phyloP scores from a whole-genome alignment of 1,284 basidiomycete species.

The Ustilago xerochloae region DNA sequence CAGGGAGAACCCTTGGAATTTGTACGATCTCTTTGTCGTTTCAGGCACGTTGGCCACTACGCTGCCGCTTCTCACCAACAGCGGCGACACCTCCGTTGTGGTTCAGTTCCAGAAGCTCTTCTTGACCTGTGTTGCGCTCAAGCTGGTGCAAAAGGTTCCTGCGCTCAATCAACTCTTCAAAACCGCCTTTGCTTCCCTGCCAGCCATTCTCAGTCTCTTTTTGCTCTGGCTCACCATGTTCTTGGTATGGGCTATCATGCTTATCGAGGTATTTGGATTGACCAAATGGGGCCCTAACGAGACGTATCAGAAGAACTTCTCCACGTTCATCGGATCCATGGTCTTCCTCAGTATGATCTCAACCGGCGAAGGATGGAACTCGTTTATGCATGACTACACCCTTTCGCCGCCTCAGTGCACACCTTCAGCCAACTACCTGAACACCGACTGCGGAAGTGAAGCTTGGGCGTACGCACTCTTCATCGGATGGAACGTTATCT shows the following conservation, averaged over 20 bases:
- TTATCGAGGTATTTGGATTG: conserved; percentile 90
- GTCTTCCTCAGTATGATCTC: conserved; percentile 80
- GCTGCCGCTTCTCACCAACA: conserved; percentile 71
- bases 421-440: conserved; percentile 72
- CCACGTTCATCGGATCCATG: conserved; percentile 80
- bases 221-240: conserved; percentile 91
- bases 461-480: conserved; percentile 88
- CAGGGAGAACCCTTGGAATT: conserved; percentile 82
- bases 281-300: conserved; percentile 84
- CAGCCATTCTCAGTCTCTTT: conserved; percentile 86
- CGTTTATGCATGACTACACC: conserved; percentile 68
- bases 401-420: conserved; percentile 86
- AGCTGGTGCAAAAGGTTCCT: conserved; percentile 89
- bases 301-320: conserved; percentile 82
- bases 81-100: conserved; percentile 52
- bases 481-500: conserved; percentile 94
- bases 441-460: conserved; percentile 89
- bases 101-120: conserved; percentile 91
- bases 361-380: conserved; percentile 70
- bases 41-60: conserved; percentile 86
- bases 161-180: conserved; percentile 96
- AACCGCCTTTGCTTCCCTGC: conserved; percentile 88
- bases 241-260: conserved; percentile 89
- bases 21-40: conserved; percentile 88
- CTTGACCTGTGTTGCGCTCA: conserved; percentile 90